Base-by-base conservation (phyloP, 1,139 yeast genomes). In the Meyerozyma elateridarum region DNA sequence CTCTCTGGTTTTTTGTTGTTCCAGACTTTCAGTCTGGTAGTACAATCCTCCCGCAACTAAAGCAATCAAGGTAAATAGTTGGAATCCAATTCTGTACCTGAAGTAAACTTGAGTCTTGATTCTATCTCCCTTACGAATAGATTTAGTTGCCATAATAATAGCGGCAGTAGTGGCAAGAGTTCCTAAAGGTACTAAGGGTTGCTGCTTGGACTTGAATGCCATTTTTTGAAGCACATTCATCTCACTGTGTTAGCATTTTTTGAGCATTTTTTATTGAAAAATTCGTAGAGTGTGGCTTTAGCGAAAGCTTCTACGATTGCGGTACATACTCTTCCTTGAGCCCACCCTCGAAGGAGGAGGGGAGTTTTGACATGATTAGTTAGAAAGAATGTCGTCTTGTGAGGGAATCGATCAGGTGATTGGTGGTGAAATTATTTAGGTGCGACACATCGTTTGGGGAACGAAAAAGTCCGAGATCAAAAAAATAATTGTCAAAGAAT, bases 11-110 rank as follows among this genome's bases (percentile, higher is more conserved):
- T 73, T 67, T 48, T 70, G 64, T 39, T 63, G 59, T 35, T 56
- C 58, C 7, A 39, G 45, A 4, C 62, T 42, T 37, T 66, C 73
- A 20, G 52, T 56, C 43, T 79, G 85, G 54, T 72, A 82, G 41
- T 73, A 59, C 49, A 67, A 67, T 2, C 93, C 88, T 25, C 96
- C 96, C 9, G 76, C 78, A 3, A 88, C 83, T 37, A 88, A 64
- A 0, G 96, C 95, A 6, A 77, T 77, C 34, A 88, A 64, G 0
- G 96, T 88, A 36, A 81, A 73, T 8, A 84, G 84, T 57, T 88
- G 97, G 48, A 87, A 70, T 1, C 77, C 94, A 30, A 88, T 89
- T 64, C 96, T 81, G 76, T 88, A 85, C 46, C 91, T 73, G 64
- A 85, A 88, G 76, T 85, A 88, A 35, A 74, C 71, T 59, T 88